A percentile compares a stretch with the other conserved stretches of the same genome.
Conservation (phyloP, 257 asterid species). For the Forsythia suspensa region DNA sequence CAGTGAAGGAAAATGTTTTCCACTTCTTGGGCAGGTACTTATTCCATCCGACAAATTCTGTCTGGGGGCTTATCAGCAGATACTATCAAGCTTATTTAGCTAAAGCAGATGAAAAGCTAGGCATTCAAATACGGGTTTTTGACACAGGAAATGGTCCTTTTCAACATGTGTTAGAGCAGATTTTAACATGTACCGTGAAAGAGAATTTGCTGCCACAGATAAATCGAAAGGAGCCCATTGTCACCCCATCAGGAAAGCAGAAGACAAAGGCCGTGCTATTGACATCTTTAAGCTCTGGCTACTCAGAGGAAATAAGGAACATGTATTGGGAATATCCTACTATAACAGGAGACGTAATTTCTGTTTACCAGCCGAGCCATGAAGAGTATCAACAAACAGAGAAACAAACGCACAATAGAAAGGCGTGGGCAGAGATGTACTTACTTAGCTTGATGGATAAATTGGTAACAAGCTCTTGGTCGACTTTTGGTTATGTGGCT, state of each 20-base stretch:
- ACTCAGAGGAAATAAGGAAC: constrained; percentile 55
- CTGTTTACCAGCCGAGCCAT: constrained; percentile 69
- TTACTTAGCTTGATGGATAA: constrained; percentile 70
- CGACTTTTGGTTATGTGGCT: constrained; percentile 88
- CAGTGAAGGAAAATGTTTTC: constrained; percentile 66
- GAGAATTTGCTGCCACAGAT: constrained; percentile 52
- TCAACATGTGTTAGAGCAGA: constrained; percentile 57
- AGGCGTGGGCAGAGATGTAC: constrained; percentile 86
- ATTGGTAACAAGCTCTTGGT: constrained; percentile 72
- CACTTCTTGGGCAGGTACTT: constrained; percentile 73
- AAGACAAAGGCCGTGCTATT: constrained; percentile 45
- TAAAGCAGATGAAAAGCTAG: constrained; percentile 51
- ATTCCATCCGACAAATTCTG: constrained; percentile 71
- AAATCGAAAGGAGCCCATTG: constrained; percentile 21
- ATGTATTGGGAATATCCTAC: constrained; percentile 67
- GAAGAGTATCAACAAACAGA: constrained; percentile 59
- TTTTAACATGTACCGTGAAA: constrained; percentile 48
- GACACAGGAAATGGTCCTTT: constrained; percentile 37
- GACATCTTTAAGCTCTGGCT: constrained; percentile 57
- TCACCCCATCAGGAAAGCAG: constrained; percentile 20
- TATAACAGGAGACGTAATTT: constrained; percentile 52
- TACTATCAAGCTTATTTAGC: constrained; percentile 62
- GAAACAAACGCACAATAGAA: constrained; percentile 51
- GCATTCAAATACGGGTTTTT: constrained; percentile 67
- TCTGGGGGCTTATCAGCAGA: constrained; percentile 69